Conservation (phyloP, 257 asterid genomes). For the Coffea eugenioides region DNA sequence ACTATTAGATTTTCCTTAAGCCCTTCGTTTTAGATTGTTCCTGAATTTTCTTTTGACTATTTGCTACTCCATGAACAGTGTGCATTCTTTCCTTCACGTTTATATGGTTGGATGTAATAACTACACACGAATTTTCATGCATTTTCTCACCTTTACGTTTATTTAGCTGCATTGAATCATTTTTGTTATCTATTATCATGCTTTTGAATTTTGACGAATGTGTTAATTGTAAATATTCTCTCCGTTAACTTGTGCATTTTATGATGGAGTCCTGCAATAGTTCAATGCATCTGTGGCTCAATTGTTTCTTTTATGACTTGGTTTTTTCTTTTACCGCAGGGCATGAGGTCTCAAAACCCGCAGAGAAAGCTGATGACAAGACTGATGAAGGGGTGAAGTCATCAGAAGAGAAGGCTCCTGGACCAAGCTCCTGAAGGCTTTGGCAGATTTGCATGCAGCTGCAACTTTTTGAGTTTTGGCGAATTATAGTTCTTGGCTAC, state of each 20-base stretch:
- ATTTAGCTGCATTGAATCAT: not conserved
- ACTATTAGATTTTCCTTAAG: not conserved
- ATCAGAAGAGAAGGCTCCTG: conserved; percentile 30
- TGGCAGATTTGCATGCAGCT: not conserved
- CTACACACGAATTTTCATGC: not conserved
- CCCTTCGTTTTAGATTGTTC: not conserved
- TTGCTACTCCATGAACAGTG: not conserved
- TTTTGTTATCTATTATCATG: not conserved
- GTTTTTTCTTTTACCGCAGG: conserved; percentile 15
- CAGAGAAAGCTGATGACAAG: conserved; percentile 30
- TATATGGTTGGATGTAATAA: not conserved
- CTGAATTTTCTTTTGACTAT: not conserved
- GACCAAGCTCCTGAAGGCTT: conserved; percentile 36
- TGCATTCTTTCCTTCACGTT: not conserved
- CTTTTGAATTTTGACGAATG: not conserved
- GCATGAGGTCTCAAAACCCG: conserved; percentile 46
- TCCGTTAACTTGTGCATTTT: not conserved
- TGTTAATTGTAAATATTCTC: not conserved
- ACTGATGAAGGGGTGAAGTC: conserved; percentile 23
- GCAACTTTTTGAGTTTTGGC: not conserved
- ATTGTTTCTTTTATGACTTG: not conserved
- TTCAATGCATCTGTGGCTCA: not conserved
- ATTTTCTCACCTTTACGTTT: not conserved
- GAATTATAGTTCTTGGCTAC: not conserved
- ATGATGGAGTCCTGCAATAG: not conserved